Conservation (phyloP, 108 stramenopile genomes). For the Conticribra guillardii region DNA sequence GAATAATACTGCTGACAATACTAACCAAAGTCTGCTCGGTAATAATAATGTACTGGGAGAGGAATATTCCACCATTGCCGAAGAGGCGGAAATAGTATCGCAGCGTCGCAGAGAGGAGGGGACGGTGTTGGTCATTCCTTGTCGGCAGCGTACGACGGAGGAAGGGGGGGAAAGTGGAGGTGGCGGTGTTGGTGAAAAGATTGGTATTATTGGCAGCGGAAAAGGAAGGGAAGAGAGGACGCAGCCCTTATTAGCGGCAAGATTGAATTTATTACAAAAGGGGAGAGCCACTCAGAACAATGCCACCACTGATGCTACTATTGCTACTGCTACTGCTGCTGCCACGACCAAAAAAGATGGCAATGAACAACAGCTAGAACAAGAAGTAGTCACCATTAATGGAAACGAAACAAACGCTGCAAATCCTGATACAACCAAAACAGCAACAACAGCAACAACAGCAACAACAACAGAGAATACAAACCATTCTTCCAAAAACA, state of each 20-base stretch:
- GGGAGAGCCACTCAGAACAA: neutral
- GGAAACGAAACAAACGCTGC: constrained; percentile 19
- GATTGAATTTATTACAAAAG: constrained; percentile 18
- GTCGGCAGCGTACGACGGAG: too few species aligned
- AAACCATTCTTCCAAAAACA: too few species aligned
- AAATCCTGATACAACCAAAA: constrained; percentile 21
- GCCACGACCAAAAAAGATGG: neutral
- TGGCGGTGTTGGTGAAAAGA: constrained; percentile 16
- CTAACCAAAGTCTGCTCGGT: too few species aligned
- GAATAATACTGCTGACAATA: neutral
- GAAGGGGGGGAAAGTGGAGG: constrained; percentile 17
- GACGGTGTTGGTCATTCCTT: constrained; percentile 46
- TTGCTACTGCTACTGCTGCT: neutral
- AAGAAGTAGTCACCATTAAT: neutral
- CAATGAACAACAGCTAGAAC: neutral
- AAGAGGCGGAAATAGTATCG: constrained; percentile 39
- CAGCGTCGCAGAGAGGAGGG: constrained; percentile 43
- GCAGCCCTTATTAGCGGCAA: constrained; percentile 12
- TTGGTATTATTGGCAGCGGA: neutral
- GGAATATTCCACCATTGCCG: constrained; percentile 49
- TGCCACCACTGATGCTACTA: constrained; percentile 2
- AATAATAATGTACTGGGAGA: constrained; percentile 15
- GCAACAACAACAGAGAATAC: too few species aligned
- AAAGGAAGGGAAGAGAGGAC: constrained; percentile 4
- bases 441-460: constrained; percentile 14